Evolutionary conservation across 257 asterid genomes (phyloP).

Genomic region (Solanum stenotomum): DNA sequence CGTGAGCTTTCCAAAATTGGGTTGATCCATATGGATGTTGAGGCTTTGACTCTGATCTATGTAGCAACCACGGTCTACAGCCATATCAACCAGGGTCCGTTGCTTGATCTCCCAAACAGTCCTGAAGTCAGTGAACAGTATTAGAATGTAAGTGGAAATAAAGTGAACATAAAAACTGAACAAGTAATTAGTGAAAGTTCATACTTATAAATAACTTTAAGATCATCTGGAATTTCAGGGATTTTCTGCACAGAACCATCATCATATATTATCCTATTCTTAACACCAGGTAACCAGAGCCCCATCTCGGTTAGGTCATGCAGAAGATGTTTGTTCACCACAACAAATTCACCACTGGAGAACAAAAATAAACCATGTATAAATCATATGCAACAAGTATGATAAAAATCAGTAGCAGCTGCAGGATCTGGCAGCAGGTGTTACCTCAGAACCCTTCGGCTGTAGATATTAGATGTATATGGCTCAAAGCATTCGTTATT

Average conservation of each 20-base stretch:
- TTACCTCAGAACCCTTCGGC: slow-evolving; percentile 89
- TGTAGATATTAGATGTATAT: slow-evolving; percentile 86
- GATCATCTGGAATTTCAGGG: slow-evolving; percentile 60
- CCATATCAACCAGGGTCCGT: slow-evolving; percentile 77
- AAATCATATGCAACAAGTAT: slow-evolving; percentile 6
- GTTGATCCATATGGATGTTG: slow-evolving; percentile 95
- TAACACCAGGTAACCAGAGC: slow-evolving; percentile 75
- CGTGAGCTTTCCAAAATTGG: slow-evolving; percentile 80
- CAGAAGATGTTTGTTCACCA: slow-evolving; percentile 95
- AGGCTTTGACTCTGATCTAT: slow-evolving; percentile 96
- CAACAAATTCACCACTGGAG: slow-evolving; percentile 90
- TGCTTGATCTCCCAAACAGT: slow-evolving; percentile 99
- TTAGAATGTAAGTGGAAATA: not conserved
- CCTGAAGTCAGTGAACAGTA: slow-evolving; percentile 20
- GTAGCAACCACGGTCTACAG: slow-evolving; percentile 94
- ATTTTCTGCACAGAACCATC: slow-evolving; percentile 88
- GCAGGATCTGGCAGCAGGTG: not conserved
- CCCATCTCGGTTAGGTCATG: slow-evolving; percentile 92
- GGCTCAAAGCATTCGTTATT: slow-evolving; percentile 98
- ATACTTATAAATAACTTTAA: slow-evolving; percentile 76
- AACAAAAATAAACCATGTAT: not conserved
- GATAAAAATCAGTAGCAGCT: not conserved
- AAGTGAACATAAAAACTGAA: not conserved
- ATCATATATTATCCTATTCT: slow-evolving; percentile 76
- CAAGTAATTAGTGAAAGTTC: slow-evolving; percentile 9